Base-by-base conservation (phyloP, 2,329 filamentous ascomycete species). In the Chrysoporthe puriensis region DNA sequence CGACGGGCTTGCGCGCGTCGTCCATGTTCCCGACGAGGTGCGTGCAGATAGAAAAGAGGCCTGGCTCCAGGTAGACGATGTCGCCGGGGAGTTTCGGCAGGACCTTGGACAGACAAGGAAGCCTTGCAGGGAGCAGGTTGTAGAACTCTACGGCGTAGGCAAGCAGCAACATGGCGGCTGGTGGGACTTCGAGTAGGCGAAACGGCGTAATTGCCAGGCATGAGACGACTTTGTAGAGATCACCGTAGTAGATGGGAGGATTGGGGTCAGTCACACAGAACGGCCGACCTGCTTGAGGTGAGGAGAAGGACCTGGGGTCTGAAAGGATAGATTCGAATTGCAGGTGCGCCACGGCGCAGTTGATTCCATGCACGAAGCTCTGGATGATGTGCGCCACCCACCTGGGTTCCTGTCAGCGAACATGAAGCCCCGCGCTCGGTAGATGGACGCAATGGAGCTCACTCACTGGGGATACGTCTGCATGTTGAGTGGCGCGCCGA, bases 211-310 rank as follows among this genome's bases (percentile, higher is more conserved):
- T 64, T 5, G 77, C 77, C 3, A 82, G 72, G 2, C 74, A 77
- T 59, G 69, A 69, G 54, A 82, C 73, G 1, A 77, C 71, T 1
- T 69, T 68, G 70, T 80, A 80, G 43, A 82, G 68, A 65, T 81
- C 79, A 4, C 63, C 59, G 64, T 80, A 81, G 9, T 71, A 71
- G 64, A 81, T 80, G 7, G 80, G 80, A 11, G 76, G 76, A 70
- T 81, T 82, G 0, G 80, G 80, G 65, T 82, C 80, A 0, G 80
- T 82, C 7, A 82, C 72, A 0, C 77, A 73, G 64, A 79, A 83
- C 0, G 80, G 80, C 0, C 79, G 75, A 26, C 80, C 80, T 1
- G 79, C 78, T 59, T 76, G 76, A 2, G 71, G 74, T 2, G 70
- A 52, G 2, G 70, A 69, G 42, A 72, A 71, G 0, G 75, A 71